phyloP scores from a whole-genome alignment of 495 filamentous ascomycete species.

The Lophiostoma macrostomum region DNA sequence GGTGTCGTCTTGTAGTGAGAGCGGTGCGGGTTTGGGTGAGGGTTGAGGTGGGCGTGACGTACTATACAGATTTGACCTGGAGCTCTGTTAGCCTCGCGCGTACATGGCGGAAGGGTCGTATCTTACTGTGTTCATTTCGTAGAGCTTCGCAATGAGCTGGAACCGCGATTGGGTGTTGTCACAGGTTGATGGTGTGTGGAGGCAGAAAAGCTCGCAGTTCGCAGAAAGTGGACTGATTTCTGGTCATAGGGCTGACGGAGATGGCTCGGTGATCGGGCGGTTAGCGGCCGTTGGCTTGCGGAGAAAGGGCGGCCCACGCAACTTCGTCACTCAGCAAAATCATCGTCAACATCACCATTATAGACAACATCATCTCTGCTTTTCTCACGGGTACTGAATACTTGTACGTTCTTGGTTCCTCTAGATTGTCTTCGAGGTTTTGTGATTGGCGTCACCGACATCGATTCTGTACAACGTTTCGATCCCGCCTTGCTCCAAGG shows the following conservation, averaged over 20 bases:
- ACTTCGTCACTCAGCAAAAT: too few relatives aligned
- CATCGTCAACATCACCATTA: too few relatives aligned
- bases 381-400: too few relatives aligned
- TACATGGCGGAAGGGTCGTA: background rate
- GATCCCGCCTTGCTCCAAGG: too few relatives aligned
- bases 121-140: constrained; percentile 31
- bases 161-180: constrained; percentile 15
- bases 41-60: constrained; percentile 20
- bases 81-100: constrained; percentile 5
- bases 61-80: constrained; percentile 34
- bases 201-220: constrained; percentile 3
- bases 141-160: background rate
- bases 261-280: constrained; percentile 4
- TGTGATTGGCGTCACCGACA: too few relatives aligned
- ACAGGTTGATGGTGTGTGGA: background rate
- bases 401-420: too few relatives aligned
- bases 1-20: background rate
- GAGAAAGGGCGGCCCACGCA: too few relatives aligned
- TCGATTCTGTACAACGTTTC: too few relatives aligned
- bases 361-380: too few relatives aligned
- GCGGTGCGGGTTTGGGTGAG: background rate
- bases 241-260: constrained; percentile 14
- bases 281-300: too few relatives aligned
- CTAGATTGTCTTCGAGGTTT: too few relatives aligned
- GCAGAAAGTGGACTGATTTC: background rate